Evolutionary conservation across 2,329 filamentous ascomycete genomes (phyloP), one percentile per base, ranked within the genome.

Genomic region (Colletotrichum magnum): DNA sequence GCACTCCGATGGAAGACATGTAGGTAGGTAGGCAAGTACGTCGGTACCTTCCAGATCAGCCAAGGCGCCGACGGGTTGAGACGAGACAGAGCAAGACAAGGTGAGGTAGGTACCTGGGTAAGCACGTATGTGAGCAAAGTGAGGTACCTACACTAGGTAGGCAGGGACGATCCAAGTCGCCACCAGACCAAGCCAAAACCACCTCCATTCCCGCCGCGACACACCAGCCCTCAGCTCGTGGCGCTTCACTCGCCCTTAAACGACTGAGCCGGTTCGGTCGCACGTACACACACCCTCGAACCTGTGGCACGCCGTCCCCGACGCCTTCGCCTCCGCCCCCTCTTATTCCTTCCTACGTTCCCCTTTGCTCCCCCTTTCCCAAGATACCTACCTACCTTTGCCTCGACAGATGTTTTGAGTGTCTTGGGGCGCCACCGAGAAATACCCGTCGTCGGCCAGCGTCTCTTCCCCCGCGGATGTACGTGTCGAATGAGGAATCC

Each of bases 111-210:
- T 24, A 24, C 21, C 21, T 24, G 21, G 21, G 21, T 24, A 24
- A 24, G 21, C 21, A 24, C 21, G 21, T 24, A 24, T 24, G 21
- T 24, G 21, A 24, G 21, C 21, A 24, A 24, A 24, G 21, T 24
- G 21, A 24, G 21, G 21, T 24, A 24, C 21, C 21, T 62, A 62
- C 50, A 48, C 47, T 36, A 54, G 43, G 54, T 32, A 60, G 66
- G 54, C 54, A 51, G 54, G 56, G 66, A 66, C 66, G 66, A 66
- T 69, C 66, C 54, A 66, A 59, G 61, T 69, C 66, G 66, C 66
- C 66, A 69, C 66, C 66, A 63, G 39, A 36, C 58, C 64, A 63
- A 60, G 54, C 62, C 54, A 69, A 69, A 66, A 69, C 61, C 62
- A 69, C 61, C 26, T 66, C 66, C 62, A 66, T 65, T 66, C 54